These are phyloP conservation scores for Phaffia rhodozyma DNA, from an alignment of 1,284 basidiomycete species.

Conservation along the genomic window DNA sequence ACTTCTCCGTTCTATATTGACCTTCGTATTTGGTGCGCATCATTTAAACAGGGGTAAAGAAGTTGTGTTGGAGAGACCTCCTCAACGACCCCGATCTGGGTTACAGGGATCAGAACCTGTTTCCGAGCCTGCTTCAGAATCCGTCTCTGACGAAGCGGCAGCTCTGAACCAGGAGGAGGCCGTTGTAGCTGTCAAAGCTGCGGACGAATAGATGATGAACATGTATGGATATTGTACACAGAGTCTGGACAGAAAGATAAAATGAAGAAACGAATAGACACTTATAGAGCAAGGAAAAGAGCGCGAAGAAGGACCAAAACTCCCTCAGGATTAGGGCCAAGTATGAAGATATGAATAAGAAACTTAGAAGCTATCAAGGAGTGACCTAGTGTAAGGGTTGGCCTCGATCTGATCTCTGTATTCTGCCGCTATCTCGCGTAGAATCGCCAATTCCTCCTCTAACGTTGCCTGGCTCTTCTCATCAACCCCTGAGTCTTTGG, in stretches of 20 bases:
- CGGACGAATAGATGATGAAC: too few species aligned
- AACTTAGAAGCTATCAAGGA: conserved; percentile 42
- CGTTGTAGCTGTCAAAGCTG: too few species aligned
- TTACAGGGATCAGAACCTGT: too few species aligned
- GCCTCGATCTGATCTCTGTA: conserved; percentile 56
- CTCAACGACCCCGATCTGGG: too few species aligned
- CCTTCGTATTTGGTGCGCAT: background rate
- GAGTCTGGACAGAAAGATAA: too few species aligned
- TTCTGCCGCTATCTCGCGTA: conserved; percentile 54
- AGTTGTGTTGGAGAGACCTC: too few species aligned
- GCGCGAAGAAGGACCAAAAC: background rate
- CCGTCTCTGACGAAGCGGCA: too few species aligned
- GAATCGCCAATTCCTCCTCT: conserved; percentile 52
- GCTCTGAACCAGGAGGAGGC: too few species aligned
- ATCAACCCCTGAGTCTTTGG: conserved; percentile 44
- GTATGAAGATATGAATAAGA: background rate
- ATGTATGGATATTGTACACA: too few species aligned
- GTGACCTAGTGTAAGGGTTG: conserved; percentile 61
- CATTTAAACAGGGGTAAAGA: background rate
- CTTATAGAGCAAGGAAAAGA: background rate
- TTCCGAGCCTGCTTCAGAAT: too few species aligned
- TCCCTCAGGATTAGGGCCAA: background rate
- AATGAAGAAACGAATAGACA: background rate
- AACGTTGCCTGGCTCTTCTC: conserved; percentile 43
- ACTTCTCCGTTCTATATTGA: background rate